A percentile compares a stretch with the other conserved stretches of the same genome.
Evolutionary conservation across 768 basidiomycete species (phyloP).

Genomic region (Chiua virens): DNA sequence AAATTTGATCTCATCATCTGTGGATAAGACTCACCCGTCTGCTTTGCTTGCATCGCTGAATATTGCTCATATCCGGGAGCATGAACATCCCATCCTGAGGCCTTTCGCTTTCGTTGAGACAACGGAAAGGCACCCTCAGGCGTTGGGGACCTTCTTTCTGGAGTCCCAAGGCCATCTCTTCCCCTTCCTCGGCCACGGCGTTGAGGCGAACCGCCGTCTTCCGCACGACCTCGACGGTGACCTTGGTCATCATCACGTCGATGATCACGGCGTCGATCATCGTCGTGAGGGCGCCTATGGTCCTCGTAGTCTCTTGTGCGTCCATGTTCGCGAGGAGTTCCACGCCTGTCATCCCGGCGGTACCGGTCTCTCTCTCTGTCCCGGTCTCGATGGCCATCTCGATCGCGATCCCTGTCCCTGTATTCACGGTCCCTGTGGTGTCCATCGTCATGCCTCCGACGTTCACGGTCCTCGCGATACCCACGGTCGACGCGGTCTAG

Average conservation of each 20-base stretch:
- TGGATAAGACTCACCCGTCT: slow-evolving; percentile 66
- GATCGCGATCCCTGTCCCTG: slow-evolving; percentile 46
- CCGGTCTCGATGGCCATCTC: slow-evolving; percentile 29
- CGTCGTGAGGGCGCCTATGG: slow-evolving; percentile 44
- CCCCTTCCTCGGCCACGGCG: slow-evolving; percentile 48
- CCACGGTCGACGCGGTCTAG: slow-evolving; percentile 50
- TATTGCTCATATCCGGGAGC: slow-evolving; percentile 95
- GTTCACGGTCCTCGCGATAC: slow-evolving; percentile 63
- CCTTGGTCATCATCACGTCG: slow-evolving; percentile 43
- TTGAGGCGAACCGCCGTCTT: slow-evolving; percentile 40
- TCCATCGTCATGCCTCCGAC: slow-evolving; percentile 61
- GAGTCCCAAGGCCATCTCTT: slow-evolving; percentile 56
- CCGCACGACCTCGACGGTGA: slow-evolving; percentile 33
- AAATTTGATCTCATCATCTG: not conserved
- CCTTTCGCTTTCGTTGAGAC: slow-evolving; percentile 83
- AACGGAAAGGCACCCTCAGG: slow-evolving; percentile 81
- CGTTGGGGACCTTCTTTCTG: slow-evolving; percentile 84
- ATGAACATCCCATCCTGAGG: slow-evolving; percentile 95
- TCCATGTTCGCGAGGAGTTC: slow-evolving; percentile 44
- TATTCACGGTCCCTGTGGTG: slow-evolving; percentile 54
- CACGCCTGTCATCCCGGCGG: slow-evolving; percentile 52
- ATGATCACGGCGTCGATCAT: slow-evolving; percentile 50
- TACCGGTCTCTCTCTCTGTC: slow-evolving; percentile 39
- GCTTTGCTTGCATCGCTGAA: slow-evolving; percentile 95
- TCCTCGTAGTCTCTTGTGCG: slow-evolving; percentile 50